A percentile compares a stretch with the other conserved stretches of the same genome.
Evolutionary conservation across 1,139 yeast genomes (phyloP).

Genomic region (Yarrowia galli): DNA sequence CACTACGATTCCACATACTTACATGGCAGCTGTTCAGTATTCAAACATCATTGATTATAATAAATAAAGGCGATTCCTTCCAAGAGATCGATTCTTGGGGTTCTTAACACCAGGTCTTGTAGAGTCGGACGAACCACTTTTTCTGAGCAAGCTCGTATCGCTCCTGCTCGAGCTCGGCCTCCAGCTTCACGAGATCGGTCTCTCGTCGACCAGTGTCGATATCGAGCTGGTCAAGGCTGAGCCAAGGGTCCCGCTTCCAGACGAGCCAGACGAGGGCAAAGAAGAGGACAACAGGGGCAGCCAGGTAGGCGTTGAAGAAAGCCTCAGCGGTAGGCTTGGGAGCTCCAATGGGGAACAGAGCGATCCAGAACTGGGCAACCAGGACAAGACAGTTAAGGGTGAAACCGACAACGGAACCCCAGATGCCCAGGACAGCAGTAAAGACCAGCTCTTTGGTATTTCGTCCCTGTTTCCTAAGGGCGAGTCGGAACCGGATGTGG

Average conservation of each 20-base stretch:
- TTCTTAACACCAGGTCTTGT: conserved; percentile 33
- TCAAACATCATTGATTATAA: conserved; percentile 14
- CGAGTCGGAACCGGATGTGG: conserved; percentile 80
- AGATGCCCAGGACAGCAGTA: conserved; percentile 69
- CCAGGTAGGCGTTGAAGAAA: conserved; percentile 64
- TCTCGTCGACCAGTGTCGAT: conserved; percentile 63
- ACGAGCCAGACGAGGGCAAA: conserved; percentile 62
- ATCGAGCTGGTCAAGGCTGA: conserved; percentile 60
- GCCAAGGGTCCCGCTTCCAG: conserved; percentile 56
- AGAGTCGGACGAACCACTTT: not conserved
- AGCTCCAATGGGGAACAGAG: conserved; percentile 70
- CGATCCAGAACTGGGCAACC: conserved; percentile 83
- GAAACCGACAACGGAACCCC: conserved; percentile 74
- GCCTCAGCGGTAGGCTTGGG: conserved; percentile 52
- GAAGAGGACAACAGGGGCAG: conserved; percentile 60
- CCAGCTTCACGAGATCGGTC: conserved; percentile 60
- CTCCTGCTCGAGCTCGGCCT: conserved; percentile 61
- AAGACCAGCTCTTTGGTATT: conserved; percentile 71
- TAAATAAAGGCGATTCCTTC: conserved; percentile 1
- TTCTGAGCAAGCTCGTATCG: conserved; percentile 40
- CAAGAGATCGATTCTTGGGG: not conserved
- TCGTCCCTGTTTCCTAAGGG: conserved; percentile 71
- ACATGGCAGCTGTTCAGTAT: not conserved
- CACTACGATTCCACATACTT: too few relatives aligned
- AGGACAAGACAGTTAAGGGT: conserved; percentile 68